Base-by-base conservation (phyloP, 352 stramenopile species). In the Phytophthora multivora region DNA sequence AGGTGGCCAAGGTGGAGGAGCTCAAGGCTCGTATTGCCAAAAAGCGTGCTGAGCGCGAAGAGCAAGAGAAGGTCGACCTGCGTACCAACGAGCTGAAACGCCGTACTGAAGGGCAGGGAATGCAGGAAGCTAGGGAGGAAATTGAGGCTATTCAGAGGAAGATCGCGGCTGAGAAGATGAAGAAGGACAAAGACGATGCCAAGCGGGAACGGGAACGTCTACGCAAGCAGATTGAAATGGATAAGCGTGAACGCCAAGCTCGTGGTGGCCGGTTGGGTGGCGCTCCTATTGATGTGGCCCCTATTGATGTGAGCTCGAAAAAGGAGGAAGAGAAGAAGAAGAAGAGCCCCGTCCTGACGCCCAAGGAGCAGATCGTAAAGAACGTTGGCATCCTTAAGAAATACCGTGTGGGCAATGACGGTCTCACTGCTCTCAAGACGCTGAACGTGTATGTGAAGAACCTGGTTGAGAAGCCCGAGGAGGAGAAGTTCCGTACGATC, bases 401-500 rank as follows among this genome's bases (percentile, higher is more conserved):
- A 61, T 95, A 97, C 69, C 84, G 84, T 35, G 87, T 96, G 15
- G 90, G 67, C 12, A 86, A 83, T 38, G 88, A 96, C 52, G 87
- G 87, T 3, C 66, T 94, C 35, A 91, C 85, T 21, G 81, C 86
- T 5, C 52, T 96, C 31, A 93, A 93, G 65, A 95, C 90, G 28
- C 58, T 97, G 31, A 80, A 87, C 39, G 86, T 96, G 62, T 96
- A 96, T 57, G 72, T 97, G 21, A 90, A 87, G 66, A 97, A 97
- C 52, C 58, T 96, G 41, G 26, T 97, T 13, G 83, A 95, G 36
- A 96, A 96, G 48, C 87, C 88, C 0, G 78, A 91, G 2, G 88
- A 96, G 42, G 86, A 96, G 5, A 98, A 97, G 58, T 98, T 96
- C 70, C 86, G 87, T 10, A 86, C 78, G 16, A 96, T 98, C 63